Evolutionary conservation across 495 filamentous ascomycete genomes (phyloP), one percentile per base, ranked within the genome.

Genomic region (Xylaria castorea): DNA sequence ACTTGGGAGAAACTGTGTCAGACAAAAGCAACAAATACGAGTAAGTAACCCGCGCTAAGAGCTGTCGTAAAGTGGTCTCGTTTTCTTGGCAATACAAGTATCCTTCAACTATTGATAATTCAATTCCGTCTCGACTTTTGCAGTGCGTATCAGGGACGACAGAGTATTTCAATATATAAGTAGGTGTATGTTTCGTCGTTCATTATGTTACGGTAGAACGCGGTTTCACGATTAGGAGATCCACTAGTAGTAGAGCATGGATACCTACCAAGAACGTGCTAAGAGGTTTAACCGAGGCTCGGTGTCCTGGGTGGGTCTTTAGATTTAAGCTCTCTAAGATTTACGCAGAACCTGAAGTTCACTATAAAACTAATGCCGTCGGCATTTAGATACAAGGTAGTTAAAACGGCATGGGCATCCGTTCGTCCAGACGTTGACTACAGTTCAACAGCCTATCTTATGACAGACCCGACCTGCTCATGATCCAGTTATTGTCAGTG

Each of bases 231-330:
- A 64, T 64, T 22, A 64, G 38, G 22, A 18, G 61, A 6, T 38
- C 36, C 34, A 60, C 32, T 16, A 25, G 20, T 38, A 34, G 3
- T 11, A 48, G 25, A 22, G 32, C 40, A 30, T 50, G 16, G 40
- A 46, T 30, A 48, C 25, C 42, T 30, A 48, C 25, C 42, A 27
- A 62, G 27, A 12, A 50, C 25, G 22, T 22, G 38, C 32, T 1
- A 50, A 34, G 62, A 48, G 16, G 65, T 73, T 76, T 75, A 74
- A 73, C 76, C 76, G 76, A 78, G 76, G 76, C 69, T 71, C 69
- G 46, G 68, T 70, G 66, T 11, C 11, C 51, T 64, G 22, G 42
- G 57, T 63, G 68, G 68, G 34, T 22, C 68, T 22, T 51, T 8
- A 38, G 20, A 30, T 34, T 14, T n/a, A 34, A 48, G 40, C 40